Conservation (phyloP, 75 land plant genomes). For the Pinus tabuliformis region DNA sequence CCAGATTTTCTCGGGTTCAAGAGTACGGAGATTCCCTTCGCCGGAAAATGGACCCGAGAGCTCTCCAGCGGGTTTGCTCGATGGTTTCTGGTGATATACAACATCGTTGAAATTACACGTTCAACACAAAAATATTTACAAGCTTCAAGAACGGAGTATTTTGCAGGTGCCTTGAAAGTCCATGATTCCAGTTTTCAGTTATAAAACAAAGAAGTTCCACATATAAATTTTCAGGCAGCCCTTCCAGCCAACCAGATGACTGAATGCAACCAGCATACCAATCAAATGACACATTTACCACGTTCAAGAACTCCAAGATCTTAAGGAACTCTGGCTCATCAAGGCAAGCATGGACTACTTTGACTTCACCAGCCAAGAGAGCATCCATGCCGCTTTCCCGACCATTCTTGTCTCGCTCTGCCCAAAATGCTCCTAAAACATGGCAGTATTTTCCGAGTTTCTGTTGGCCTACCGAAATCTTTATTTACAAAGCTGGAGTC, state of each 20-base stretch:
- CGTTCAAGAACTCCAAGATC: slow-evolving; percentile 25
- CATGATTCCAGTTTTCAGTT: too few relatives aligned
- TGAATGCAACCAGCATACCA: slow-evolving; percentile 37
- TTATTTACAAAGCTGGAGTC: slow-evolving; percentile 24
- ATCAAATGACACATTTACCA: slow-evolving; percentile 15
- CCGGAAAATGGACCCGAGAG: too few relatives aligned
- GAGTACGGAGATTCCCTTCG: too few relatives aligned
- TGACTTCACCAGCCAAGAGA: slow-evolving; percentile 17
- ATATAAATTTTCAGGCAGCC: slow-evolving; percentile 38
- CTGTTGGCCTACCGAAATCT: slow-evolving; percentile 29
- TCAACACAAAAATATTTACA: too few relatives aligned
- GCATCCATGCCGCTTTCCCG: slow-evolving; percentile 8
- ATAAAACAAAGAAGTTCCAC: slow-evolving; percentile 14
- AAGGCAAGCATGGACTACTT: slow-evolving; percentile 27
- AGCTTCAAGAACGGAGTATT: too few relatives aligned
- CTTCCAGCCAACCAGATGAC: slow-evolving; percentile 22
- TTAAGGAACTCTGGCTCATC: slow-evolving; percentile 18
- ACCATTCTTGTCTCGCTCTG: slow-evolving; percentile 9
- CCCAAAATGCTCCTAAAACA: slow-evolving; percentile 40
- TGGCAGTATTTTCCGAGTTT: slow-evolving; percentile 24
- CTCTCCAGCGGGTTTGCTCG: too few relatives aligned
- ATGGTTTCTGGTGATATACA: too few relatives aligned
- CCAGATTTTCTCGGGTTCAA: too few relatives aligned
- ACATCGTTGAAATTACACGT: too few relatives aligned
- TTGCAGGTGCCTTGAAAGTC: too few relatives aligned